Base-by-base conservation (phyloP, 2,329 filamentous ascomycete species). In the Trichoderma aggressivum region DNA sequence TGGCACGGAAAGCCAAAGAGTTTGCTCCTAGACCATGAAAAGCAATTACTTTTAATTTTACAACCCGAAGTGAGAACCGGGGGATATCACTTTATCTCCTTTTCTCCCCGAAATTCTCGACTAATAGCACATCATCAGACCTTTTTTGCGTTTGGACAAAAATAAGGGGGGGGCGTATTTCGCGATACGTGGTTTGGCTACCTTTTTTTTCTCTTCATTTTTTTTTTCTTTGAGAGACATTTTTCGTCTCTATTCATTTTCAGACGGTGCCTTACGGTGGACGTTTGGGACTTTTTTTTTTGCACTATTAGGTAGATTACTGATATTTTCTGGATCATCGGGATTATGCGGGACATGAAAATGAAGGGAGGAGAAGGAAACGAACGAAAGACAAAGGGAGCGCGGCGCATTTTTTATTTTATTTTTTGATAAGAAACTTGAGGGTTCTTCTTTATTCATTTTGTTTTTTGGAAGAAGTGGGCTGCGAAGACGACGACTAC, bases 1-100 rank as follows among this genome's bases (percentile, higher is more conserved):
- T 93, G 39, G 85, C 87, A 0, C 80, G 84, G 59, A 83, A 83
- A 70, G 81, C 80, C 39, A 76, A 76, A 30, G 82, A 83, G 1
- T 77, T 82, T 66, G 62, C 59, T 34, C 47, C 59, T 60, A 60
- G 39, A 50, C 55, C 39, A 36, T 69, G 34, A 56, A 70, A 32
- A 70, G 47, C 30, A 28, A 24, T 32, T n/a, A 28, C 7, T n/a
- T 47, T n/a, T 47, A 50, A 63, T 58, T 32, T 43, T 43, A 43
- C 18, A 28, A 21, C 21, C 26, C 24, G 28, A 26, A 10, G 7
- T 18, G 34, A 34, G 12, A 32, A 16, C 12, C 26, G 18, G 8
- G 5, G 12, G 8, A 18, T 43, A 14, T 1, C 16, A 10, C n/a
- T 43, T 8, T 1, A 43, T 43, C 39, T 3, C 36, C 36, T 3